These are phyloP conservation scores for Paxillus ammoniavirescens DNA, from an alignment of 768 basidiomycete genomes.

Conservation along the genomic window DNA sequence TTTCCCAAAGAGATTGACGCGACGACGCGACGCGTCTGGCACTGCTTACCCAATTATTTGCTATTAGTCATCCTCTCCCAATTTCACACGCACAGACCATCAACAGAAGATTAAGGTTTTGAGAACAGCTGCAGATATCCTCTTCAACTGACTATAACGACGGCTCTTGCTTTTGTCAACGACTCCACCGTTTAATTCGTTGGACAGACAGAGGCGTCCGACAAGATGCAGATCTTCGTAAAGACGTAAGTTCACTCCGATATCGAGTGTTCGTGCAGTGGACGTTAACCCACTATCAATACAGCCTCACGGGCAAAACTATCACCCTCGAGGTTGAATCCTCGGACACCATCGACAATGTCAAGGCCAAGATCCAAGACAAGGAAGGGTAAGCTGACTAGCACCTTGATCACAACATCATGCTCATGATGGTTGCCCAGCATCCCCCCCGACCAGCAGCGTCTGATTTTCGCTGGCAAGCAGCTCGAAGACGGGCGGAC, in stretches of 20 bases:
- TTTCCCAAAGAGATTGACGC: slow-evolving; percentile 6
- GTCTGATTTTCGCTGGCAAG: slow-evolving; percentile 98
- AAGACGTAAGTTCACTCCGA: slow-evolving; percentile 67
- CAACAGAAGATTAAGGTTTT: slow-evolving; percentile 35
- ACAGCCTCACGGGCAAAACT: slow-evolving; percentile 96
- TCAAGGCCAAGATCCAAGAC: slow-evolving; percentile 97
- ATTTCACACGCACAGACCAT: slow-evolving; percentile 44
- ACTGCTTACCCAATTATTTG: slow-evolving; percentile 1
- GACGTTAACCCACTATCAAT: slow-evolving; percentile 9
- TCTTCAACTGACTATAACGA: slow-evolving; percentile 23
- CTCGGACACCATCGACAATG: slow-evolving; percentile 97
- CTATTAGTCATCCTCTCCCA: slow-evolving; percentile 15
- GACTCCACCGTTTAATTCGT: slow-evolving; percentile 89
- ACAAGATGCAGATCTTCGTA: slow-evolving; percentile 95
- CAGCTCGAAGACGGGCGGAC: slow-evolving; percentile 99
- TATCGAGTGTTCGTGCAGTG: background rate
- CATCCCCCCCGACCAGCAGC: slow-evolving; percentile 93
- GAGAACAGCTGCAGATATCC: slow-evolving; percentile 5
- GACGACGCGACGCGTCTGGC: slow-evolving; percentile 23
- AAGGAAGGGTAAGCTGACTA: slow-evolving; percentile 76
- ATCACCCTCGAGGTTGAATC: slow-evolving; percentile 98
- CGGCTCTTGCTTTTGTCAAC: slow-evolving; percentile 80
- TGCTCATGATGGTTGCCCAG: slow-evolving; percentile 35
- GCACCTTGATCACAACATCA: background rate
- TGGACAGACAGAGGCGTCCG: slow-evolving; percentile 86